Base-by-base conservation (phyloP, 768 basidiomycete species). In the Hemileccinum rubropunctum region DNA sequence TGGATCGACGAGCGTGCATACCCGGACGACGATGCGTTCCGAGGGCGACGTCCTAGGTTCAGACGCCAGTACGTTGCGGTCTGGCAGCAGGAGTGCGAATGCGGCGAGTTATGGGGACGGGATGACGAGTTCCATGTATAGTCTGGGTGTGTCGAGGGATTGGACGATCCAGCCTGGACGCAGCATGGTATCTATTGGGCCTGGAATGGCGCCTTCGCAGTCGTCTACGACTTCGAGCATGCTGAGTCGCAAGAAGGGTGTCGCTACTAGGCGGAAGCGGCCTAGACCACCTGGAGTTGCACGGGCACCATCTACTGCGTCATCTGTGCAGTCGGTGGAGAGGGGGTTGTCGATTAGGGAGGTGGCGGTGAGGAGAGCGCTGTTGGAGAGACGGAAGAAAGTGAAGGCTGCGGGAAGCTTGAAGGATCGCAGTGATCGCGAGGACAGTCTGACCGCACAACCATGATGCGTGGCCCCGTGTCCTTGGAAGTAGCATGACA, bases 321-420 rank as follows among this genome's bases (percentile, higher is more conserved):
- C 64, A 8, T 66, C 65, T 0, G 46, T 64, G 27, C 53, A 58
- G 40, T 64, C 66, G 17, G 18, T 56, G 5, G 64, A 57, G 35
- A 58, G 63, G 23, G 48, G 48, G 26, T 6, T 62, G 10, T 66
- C 65, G 17, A 38, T 36, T 15, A 58, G 50, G 27, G 64, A 68
- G 7, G 35, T 51, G 11, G 52, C 56, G 6, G 64, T 61, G 42
- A 59, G 50, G 42, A 59, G 48, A 35, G 66, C 67, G 14, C 38
- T 66, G 18, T 30, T 62, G 48, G 64, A 66, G 28, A 51, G 65
- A 46, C 62, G 64, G 23, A 61, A 43, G 43, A 68, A 52, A 39
- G 23, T 54, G 5, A 58, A 50, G 23, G 62, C 50, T 2, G 40
- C 42, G n/a, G 52, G 35, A n/a, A 43, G 47, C 14, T 20, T 42